phyloP scores from a whole-genome alignment of 768 basidiomycete species.

The Amanita muscaria region DNA sequence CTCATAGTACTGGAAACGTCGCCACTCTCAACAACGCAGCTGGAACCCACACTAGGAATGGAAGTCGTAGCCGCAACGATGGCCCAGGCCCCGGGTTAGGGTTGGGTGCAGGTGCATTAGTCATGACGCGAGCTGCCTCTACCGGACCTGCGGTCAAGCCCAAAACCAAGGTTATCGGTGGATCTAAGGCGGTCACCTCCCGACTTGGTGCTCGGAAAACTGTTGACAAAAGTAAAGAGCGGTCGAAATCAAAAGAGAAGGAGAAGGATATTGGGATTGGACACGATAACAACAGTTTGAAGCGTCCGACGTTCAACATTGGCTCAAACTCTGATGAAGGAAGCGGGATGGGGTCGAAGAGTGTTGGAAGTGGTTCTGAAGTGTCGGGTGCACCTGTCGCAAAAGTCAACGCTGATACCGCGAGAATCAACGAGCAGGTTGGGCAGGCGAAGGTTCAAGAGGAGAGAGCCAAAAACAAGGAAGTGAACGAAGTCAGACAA shows the following conservation, averaged over 20 bases:
- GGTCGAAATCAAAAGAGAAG: slow-evolving; percentile 9
- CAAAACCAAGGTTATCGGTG: slow-evolving; percentile 6
- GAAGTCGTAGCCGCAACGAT: slow-evolving; percentile 12
- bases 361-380: slow-evolving; percentile 27
- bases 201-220: slow-evolving; percentile 7
- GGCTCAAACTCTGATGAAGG: slow-evolving; percentile 53
- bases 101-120: slow-evolving; percentile 8
- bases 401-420: background rate
- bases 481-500: slow-evolving; percentile 6
- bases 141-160: slow-evolving; percentile 5
- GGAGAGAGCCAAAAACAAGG: slow-evolving; percentile 9
- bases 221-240: slow-evolving; percentile 12
- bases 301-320: slow-evolving; percentile 39
- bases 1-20: slow-evolving; percentile 2
- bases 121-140: slow-evolving; percentile 2
- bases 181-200: background rate
- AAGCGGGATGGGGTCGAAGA: slow-evolving; percentile 25
- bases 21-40: background rate
- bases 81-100: slow-evolving; percentile 10
- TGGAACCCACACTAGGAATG: slow-evolving; percentile 11
- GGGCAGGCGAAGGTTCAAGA: background rate
- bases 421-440: background rate
- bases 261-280: slow-evolving; percentile 7
- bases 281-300: slow-evolving; percentile 7
- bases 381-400: slow-evolving; percentile 10